A percentile compares a stretch with the other conserved stretches of the same genome.
Conservation (phyloP, 331 rosid species). For the Dryas integrifolia region DNA sequence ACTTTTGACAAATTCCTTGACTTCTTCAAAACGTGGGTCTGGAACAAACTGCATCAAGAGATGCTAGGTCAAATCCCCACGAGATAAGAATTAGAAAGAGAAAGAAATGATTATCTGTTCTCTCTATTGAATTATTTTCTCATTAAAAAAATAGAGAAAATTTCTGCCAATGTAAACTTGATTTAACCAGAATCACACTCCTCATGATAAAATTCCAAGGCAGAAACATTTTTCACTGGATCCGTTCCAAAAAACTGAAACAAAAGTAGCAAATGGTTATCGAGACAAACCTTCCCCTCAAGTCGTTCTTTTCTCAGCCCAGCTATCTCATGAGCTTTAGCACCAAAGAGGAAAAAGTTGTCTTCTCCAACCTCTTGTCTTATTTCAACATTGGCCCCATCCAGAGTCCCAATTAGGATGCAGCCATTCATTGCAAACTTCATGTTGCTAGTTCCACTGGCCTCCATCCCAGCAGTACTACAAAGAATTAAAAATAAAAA, state of each 20-base stretch:
- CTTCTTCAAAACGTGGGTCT: constrained; percentile 90
- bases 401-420: constrained; percentile 88
- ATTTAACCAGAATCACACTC: constrained; percentile 10
- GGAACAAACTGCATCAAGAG: constrained; percentile 69
- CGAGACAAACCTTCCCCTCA: constrained; percentile 75
- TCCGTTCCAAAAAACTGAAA: constrained; percentile 2
- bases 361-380: constrained; percentile 92
- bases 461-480: constrained; percentile 99
- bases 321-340: constrained; percentile 87
- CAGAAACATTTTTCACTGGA: background rate
- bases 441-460: constrained; percentile 99
- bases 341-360: constrained; percentile 96
- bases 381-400: constrained; percentile 98
- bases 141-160: background rate
- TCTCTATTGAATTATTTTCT: background rate
- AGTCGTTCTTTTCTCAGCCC: constrained; percentile 90
- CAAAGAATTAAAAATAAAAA: constrained; percentile 12
- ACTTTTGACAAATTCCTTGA: constrained; percentile 71
- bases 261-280: constrained; percentile 17
- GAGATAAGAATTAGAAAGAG: background rate
- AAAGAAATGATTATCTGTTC: background rate
- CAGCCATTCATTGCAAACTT: constrained; percentile 98
- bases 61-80: constrained; percentile 30
- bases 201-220: background rate
- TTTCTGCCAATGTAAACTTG: background rate